These are phyloP conservation scores for Scenedesmus sp. DNA, from an alignment of 163 green algal species.

Conservation along the genomic window DNA sequence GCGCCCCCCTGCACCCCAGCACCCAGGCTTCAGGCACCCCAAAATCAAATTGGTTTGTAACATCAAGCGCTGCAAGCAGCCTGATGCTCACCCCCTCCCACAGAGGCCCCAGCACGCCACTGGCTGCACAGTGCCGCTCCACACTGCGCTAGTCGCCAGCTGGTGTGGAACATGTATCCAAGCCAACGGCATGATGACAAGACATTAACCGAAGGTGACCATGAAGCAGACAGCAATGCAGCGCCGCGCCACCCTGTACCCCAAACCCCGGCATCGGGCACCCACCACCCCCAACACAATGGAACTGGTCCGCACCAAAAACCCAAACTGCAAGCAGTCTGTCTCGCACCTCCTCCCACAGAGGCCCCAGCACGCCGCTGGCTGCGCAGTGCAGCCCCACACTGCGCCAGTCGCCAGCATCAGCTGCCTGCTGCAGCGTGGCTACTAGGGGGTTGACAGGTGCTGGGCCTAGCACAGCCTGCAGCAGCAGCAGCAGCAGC, in stretches of 20 bases:
- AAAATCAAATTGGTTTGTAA: too few relatives aligned
- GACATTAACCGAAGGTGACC: too few relatives aligned
- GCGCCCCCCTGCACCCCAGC: too few relatives aligned
- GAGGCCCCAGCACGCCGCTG: conserved; percentile 52
- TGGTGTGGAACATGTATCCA: too few relatives aligned
- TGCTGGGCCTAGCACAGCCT: conserved; percentile 43
- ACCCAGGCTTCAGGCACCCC: too few relatives aligned
- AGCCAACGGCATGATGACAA: too few relatives aligned
- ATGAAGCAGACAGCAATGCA: too few relatives aligned
- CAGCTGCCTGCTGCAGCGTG: conserved; percentile 8
- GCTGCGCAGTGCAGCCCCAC: conserved; percentile 49
- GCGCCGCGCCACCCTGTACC: too few relatives aligned
- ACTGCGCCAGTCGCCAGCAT: conserved; percentile 29
- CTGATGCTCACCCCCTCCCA: conserved; percentile 64
- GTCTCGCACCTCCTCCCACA: conserved; percentile 68
- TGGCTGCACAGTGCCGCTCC: conserved; percentile 41
- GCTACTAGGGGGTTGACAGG: not conserved
- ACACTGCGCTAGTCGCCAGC: conserved; percentile 38
- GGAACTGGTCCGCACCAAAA: too few relatives aligned
- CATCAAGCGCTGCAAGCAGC: not conserved
- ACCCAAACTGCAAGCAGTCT: not conserved
- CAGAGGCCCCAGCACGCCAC: conserved; percentile 52
- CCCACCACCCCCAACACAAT: too few relatives aligned
- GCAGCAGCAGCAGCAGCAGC: not conserved
- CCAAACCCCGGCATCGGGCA: too few relatives aligned